phyloP scores from a whole-genome alignment of 1,139 yeast species.

The Suhomyces taliae region DNA sequence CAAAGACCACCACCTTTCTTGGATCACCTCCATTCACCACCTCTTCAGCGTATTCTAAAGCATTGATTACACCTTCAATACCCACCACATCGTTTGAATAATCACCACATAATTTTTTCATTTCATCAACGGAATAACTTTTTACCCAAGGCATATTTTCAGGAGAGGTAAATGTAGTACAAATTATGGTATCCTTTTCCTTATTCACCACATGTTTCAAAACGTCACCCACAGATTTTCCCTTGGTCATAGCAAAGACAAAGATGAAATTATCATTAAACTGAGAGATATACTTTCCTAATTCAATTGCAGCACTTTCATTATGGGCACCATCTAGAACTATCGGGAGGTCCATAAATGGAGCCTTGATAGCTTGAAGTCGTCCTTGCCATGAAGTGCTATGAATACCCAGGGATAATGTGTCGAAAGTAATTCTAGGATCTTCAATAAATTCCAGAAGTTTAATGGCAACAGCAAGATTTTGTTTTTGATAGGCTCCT shows the following conservation, averaged over 20 bases:
- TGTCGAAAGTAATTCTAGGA: slow-evolving; percentile 21
- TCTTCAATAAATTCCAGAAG: slow-evolving; percentile 43
- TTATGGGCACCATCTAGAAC: slow-evolving; percentile 94
- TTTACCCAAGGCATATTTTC: slow-evolving; percentile 94
- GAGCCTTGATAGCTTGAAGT: slow-evolving; percentile 45
- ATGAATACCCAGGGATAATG: slow-evolving; percentile 51
- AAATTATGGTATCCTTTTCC: slow-evolving; percentile 53
- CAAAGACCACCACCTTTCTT: slow-evolving; percentile 62
- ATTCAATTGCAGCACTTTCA: slow-evolving; percentile 73
- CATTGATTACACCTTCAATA: slow-evolving; percentile 14
- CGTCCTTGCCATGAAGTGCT: slow-evolving; percentile 63
- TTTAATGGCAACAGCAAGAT: slow-evolving; percentile 68
- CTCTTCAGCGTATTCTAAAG: slow-evolving; percentile 19
- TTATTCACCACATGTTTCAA: slow-evolving; percentile 50
- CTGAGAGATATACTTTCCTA: slow-evolving; percentile 40
- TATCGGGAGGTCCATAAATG: slow-evolving; percentile 30
- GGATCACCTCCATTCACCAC: slow-evolving; percentile 22
- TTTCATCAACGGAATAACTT: slow-evolving; percentile 41
- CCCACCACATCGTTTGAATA: slow-evolving; percentile 27
- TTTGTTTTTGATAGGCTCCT: slow-evolving; percentile 72
- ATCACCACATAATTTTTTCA: slow-evolving; percentile 31
- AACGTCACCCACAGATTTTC: slow-evolving; percentile 59
- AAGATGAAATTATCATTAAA: slow-evolving; percentile 48
- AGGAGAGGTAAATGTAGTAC: slow-evolving; percentile 65
- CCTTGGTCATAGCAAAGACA: slow-evolving; percentile 72